These are phyloP conservation scores for Scleromitrula shiraiana DNA, from an alignment of 2,329 filamentous ascomycete species.

Conservation along the genomic window DNA sequence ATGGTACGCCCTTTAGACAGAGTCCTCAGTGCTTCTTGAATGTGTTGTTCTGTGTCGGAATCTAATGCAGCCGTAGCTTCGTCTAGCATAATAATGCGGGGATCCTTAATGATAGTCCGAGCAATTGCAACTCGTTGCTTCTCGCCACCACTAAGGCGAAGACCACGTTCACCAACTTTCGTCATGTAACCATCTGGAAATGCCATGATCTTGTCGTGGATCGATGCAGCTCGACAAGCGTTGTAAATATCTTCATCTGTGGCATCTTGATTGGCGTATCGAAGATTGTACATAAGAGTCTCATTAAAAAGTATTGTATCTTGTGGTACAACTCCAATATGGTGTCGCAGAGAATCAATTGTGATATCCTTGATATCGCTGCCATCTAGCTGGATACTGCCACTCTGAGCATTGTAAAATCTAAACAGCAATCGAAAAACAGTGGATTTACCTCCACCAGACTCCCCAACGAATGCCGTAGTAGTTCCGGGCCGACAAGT, in stretches of 20 bases:
- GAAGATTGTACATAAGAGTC: constrained; percentile 87
- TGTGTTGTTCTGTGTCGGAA: constrained; percentile 87
- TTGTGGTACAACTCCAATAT: constrained; percentile 94
- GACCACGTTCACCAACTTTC: constrained; percentile 82
- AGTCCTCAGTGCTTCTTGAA: constrained; percentile 75
- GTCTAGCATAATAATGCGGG: constrained; percentile 84
- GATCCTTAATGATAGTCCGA: constrained; percentile 85
- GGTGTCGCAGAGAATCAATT: constrained; percentile 83
- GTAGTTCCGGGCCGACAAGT: constrained; percentile 83
- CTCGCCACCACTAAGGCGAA: constrained; percentile 82
- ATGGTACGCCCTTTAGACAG: constrained; percentile 82
- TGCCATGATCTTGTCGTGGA: constrained; percentile 82
- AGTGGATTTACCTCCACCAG: constrained; percentile 93
- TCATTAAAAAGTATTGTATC: constrained; percentile 96
- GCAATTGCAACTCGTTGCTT: constrained; percentile 93
- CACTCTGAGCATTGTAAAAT: constrained; percentile 81
- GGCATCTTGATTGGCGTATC: constrained; percentile 75
- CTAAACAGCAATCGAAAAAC: constrained; percentile 93
- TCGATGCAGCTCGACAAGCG: constrained; percentile 79
- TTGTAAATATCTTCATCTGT: constrained; percentile 74
- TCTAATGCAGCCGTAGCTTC: constrained; percentile 90
- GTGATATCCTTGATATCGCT: constrained; percentile 77
- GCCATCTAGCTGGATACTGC: constrained; percentile 77
- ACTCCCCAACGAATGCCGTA: constrained; percentile 92
- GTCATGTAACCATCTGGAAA: constrained; percentile 87